A percentile compares a stretch with the other conserved stretches of the same genome.
Evolutionary conservation across 1,284 basidiomycete species (phyloP).

Genomic region (Cryptococcus sp.): DNA sequence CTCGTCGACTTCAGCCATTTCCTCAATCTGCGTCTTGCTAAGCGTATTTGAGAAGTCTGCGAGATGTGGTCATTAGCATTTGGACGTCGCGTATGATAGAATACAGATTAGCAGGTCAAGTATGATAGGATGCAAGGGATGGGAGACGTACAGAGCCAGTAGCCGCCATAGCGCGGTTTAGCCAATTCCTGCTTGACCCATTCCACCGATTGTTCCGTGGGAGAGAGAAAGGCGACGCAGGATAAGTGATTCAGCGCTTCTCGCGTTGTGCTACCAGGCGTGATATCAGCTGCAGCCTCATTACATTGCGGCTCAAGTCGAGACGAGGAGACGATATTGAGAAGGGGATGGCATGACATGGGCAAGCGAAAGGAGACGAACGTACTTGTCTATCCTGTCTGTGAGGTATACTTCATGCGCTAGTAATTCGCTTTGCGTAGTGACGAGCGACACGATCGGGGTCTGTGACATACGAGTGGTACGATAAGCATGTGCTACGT

Average conservation of each 20-base stretch:
- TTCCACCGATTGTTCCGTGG: slow-evolving; percentile 75
- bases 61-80: neutral
- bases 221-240: slow-evolving; percentile 90
- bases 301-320: neutral
- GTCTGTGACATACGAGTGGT: slow-evolving; percentile 61
- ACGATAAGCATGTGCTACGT: neutral
- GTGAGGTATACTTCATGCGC: slow-evolving; percentile 97
- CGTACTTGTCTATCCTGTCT: slow-evolving; percentile 86
- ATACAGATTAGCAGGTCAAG: no score
- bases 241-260: slow-evolving; percentile 94
- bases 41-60: slow-evolving; percentile 93
- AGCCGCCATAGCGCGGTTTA: slow-evolving; percentile 92
- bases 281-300: neutral
- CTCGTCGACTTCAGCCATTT: slow-evolving; percentile 90
- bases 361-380: neutral
- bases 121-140: slow-evolving; percentile 1
- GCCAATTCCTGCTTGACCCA: slow-evolving; percentile 80
- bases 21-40: slow-evolving; percentile 87
- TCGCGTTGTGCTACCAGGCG: slow-evolving; percentile 59
- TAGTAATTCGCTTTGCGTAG: slow-evolving; percentile 92
- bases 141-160: slow-evolving; percentile 86
- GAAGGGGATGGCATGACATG: neutral
- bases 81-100: neutral
- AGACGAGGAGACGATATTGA: neutral
- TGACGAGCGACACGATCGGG: slow-evolving; percentile 93